Base-by-base conservation (phyloP, 345 rosid genomes). In the Sisymbrium altissimum region DNA sequence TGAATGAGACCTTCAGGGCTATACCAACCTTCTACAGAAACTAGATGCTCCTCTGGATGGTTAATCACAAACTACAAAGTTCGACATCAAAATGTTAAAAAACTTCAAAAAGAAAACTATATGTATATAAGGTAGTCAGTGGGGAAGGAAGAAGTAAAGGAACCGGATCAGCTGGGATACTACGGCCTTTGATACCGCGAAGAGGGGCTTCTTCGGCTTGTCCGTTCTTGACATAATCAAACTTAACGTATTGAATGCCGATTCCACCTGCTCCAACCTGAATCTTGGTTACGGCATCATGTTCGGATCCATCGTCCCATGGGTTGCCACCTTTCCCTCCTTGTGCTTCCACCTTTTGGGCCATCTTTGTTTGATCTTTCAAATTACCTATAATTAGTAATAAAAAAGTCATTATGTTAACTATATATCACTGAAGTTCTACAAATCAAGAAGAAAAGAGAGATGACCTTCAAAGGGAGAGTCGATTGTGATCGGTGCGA, bases 291-390 rank as follows among this genome's bases (percentile, higher is more conserved):
- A 73, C 77, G 2, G 56, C 71, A 13, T 73, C 77, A 38, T 73
- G 40, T 19, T 25, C 50, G n/a, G 71, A 73, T 33, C 77, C 71
- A 33, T 73, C 77, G 41, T 73, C 77, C 77, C 77, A 73, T 64
- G 30, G 55, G 43, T 3, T 64, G 9, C 77, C 77, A 21, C 71
- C 66, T 33, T 44, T 60, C 0, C 49, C 67, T 39, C 67, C 75
- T 35, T 36, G 66, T n/a, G 40, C 75, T 48, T 71, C 68, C 39
- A 59, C 58, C 50, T 60, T 71, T 48, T 41, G 45, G 13, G 15
- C 45, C 45, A 41, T 41, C 45, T 13, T 41, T 41, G n/a, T 13
- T 41, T 41, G 25, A 23, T 23, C 25, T 23, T 23, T 1, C 25
- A 23, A 23, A 23, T 23, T 23, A 23, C 25, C 1, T 23, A 23